phyloP scores from a whole-genome alignment of 768 basidiomycete genomes.

The Pisolithus orientalis region DNA sequence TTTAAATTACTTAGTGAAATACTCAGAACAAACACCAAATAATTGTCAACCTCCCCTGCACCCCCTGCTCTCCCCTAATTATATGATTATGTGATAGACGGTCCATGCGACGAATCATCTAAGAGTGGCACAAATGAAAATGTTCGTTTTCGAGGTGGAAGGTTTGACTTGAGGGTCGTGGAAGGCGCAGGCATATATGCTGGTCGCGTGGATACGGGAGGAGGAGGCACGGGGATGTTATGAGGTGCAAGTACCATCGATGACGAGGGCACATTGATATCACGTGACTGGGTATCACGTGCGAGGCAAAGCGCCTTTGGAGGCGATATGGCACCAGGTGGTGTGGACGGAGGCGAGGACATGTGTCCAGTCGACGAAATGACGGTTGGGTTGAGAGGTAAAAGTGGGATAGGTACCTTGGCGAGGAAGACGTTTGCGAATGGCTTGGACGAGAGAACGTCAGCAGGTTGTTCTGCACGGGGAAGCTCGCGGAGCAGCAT shows the following conservation, averaged over 20 bases:
- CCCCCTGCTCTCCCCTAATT: no score
- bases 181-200: not conserved
- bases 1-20: no score
- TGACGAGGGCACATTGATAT: no score
- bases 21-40: no score
- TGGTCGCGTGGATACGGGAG: constrained; percentile 1
- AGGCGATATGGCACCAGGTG: not conserved
- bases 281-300: not conserved
- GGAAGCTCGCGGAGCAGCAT: constrained; percentile 63
- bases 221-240: constrained; percentile 9
- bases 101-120: constrained; percentile 3
- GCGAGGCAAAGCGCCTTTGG: not conserved
- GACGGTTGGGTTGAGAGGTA: constrained; percentile 43
- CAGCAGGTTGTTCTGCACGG: constrained; percentile 45
- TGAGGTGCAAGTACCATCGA: constrained; percentile 1
- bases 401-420: constrained; percentile 55
- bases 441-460: constrained; percentile 35
- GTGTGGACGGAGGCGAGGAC: not conserved
- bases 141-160: constrained; percentile 6
- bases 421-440: constrained; percentile 38
- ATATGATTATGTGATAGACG: not conserved
- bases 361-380: not conserved
- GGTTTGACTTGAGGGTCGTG: not conserved
- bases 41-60: no score
- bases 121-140: constrained; percentile 7